Percentiles rank a stretch among this genome's conserved stretches.
Conservation (phyloP, 352 stramenopile species). For the Phytophthora pseudosyringae region DNA sequence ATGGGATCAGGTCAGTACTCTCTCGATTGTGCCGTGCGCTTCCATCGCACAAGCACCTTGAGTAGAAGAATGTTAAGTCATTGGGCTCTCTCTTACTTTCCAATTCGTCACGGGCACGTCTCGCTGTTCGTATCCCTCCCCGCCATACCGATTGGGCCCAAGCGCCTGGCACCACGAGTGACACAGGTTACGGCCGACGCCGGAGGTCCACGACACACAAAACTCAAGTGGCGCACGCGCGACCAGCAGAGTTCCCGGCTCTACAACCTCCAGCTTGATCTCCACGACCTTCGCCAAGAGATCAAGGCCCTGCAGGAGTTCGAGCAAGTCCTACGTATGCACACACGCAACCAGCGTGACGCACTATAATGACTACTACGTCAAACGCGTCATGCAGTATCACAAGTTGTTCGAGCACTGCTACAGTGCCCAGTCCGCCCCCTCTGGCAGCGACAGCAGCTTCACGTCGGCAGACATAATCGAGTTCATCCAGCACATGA, state of each 20-base stretch:
- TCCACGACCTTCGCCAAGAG: constrained; percentile 54
- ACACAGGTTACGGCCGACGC: constrained; percentile 25
- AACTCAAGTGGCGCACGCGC: constrained; percentile 67
- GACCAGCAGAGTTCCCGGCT: constrained; percentile 63
- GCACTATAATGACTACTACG: constrained; percentile 51
- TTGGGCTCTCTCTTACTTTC: constrained; percentile 21
- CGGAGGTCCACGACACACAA: constrained; percentile 27
- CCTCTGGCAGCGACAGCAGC: constrained; percentile 1
- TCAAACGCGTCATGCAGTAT: constrained; percentile 59
- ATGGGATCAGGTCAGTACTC: constrained; percentile 9
- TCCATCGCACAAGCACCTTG: too few relatives aligned
- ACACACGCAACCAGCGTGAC: constrained; percentile 52
- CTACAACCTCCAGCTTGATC: constrained; percentile 68
- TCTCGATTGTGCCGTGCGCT: background rate
- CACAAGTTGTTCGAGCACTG: constrained; percentile 64
- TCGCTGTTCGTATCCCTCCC: constrained; percentile 14
- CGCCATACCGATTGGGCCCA: constrained; percentile 14
- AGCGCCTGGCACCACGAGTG: constrained; percentile 24
- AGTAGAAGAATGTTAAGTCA: constrained; percentile 19
- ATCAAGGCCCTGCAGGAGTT: constrained; percentile 48
- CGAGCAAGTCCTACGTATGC: constrained; percentile 37
- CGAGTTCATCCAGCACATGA: constrained; percentile 53
- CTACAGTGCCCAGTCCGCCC: constrained; percentile 24
- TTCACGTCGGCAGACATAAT: constrained; percentile 31
- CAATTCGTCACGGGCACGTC: constrained; percentile 20